Conservation (phyloP, 1,284 basidiomycete species). For the Rhodotorula sp. region DNA sequence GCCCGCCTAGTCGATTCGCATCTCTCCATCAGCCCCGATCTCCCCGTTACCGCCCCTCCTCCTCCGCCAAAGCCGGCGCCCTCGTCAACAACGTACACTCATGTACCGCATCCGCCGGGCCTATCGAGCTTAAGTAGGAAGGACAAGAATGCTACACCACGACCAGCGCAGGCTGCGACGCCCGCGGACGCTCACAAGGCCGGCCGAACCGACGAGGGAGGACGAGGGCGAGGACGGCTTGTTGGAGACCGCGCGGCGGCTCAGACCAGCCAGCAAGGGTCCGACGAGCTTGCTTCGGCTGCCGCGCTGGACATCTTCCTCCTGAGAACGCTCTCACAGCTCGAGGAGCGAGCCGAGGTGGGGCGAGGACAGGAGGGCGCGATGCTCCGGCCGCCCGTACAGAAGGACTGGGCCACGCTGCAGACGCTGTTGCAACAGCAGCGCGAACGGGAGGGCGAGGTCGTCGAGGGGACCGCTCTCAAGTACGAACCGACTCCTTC, state of each 20-base stretch:
- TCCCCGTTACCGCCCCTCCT: background rate
- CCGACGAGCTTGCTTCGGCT: background rate
- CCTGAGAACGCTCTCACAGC: constrained; percentile 15
- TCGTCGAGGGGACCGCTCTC: constrained; percentile 5
- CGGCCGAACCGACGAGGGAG: background rate
- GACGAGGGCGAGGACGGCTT: background rate
- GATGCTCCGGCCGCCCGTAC: background rate
- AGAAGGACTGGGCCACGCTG: background rate
- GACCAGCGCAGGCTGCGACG: background rate
- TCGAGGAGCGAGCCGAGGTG: constrained; percentile 1
- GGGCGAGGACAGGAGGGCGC: background rate
- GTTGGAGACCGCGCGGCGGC: background rate
- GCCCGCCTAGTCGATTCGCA: background rate
- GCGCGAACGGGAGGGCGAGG: background rate
- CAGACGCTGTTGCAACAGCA: background rate
- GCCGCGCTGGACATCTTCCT: constrained; percentile 13
- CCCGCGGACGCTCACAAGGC: background rate
- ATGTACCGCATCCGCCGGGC: background rate
- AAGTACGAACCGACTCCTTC: constrained; percentile 22
- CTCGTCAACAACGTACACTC: background rate
- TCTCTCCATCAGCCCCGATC: constrained; percentile 1
- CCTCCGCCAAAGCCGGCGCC: background rate
- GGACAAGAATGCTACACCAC: background rate
- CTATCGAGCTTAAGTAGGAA: background rate
- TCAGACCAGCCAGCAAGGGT: background rate